A percentile compares a stretch with the other conserved stretches of the same genome.
phyloP scores from a whole-genome alignment of 192 early-diverging fungal genomes.

The Diversispora epigaea region DNA sequence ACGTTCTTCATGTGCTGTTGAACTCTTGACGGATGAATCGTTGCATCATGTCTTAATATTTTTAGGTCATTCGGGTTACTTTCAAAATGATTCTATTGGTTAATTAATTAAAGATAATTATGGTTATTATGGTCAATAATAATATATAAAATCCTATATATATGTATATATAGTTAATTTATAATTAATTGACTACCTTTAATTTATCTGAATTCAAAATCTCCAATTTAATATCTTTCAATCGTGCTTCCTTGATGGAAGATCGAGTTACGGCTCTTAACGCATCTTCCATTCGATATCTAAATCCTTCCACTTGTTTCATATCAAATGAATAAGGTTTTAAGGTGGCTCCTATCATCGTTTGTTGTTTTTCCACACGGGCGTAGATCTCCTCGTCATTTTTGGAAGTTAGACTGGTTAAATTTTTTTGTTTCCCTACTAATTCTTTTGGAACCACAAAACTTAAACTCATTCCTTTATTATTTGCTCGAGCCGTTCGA shows the following conservation, averaged over 20 bases:
- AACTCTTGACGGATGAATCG: constrained; percentile 77
- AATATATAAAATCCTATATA: neutral
- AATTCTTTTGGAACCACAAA: constrained; percentile 70
- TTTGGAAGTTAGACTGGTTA: constrained; percentile 33
- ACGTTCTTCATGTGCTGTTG: constrained; percentile 91
- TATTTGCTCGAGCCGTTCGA: constrained; percentile 89
- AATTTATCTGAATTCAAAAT: constrained; percentile 95
- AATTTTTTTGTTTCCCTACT: constrained; percentile 37
- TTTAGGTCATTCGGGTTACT: constrained; percentile 92
- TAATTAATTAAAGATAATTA: constrained; percentile 31
- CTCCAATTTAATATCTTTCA: constrained; percentile 95
- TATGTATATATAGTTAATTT: neutral
- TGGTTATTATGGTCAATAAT: too few species aligned
- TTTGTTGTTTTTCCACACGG: constrained; percentile 73
- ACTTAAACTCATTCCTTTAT: constrained; percentile 84
- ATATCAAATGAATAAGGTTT: constrained; percentile 86
- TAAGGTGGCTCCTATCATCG: constrained; percentile 50
- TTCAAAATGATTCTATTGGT: constrained; percentile 81
- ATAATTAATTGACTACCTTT: constrained; percentile 49
- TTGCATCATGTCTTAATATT: constrained; percentile 88
- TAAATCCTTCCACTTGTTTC: constrained; percentile 86
- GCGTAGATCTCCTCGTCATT: constrained; percentile 71
- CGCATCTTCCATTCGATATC: constrained; percentile 88
- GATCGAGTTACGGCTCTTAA: constrained; percentile 71
- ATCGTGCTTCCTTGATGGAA: constrained; percentile 83